phyloP scores from a whole-genome alignment of 1,139 yeast genomes.

The Arxiozyma telluris region DNA sequence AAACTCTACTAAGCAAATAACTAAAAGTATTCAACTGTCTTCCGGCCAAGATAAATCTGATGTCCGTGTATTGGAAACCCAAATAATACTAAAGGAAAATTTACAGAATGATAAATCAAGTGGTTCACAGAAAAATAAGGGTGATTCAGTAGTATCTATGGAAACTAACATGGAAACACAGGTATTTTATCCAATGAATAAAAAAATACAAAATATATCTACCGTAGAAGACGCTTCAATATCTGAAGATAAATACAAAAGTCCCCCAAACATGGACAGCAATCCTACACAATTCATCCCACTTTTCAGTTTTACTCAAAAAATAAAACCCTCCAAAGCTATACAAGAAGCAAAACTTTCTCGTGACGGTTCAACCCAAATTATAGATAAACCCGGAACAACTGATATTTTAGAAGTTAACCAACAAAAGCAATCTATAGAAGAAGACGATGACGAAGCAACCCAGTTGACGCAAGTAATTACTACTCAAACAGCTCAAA shows the following conservation, averaged over 20 bases:
- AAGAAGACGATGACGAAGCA: neutral
- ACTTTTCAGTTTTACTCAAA: neutral
- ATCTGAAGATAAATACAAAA: neutral
- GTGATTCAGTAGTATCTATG: neutral
- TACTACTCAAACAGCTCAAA: slow-evolving; percentile 1
- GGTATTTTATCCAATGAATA: neutral
- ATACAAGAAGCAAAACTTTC: neutral
- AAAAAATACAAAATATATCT: neutral
- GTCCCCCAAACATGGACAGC: neutral
- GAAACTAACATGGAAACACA: neutral
- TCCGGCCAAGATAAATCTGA: neutral
- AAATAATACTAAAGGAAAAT: neutral
- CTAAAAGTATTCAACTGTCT: neutral
- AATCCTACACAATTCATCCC: neutral
- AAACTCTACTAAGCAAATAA: neutral
- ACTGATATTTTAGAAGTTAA: neutral
- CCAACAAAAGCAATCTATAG: neutral
- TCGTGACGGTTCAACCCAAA: neutral
- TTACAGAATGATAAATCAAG: neutral
- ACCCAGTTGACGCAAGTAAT: slow-evolving; percentile 2
- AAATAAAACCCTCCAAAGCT: neutral
- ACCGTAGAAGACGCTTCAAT: neutral
- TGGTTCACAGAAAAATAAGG: too few relatives aligned
- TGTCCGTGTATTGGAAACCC: neutral
- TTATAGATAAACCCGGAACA: neutral